A percentile compares a stretch with the other conserved stretches of the same genome.
Evolutionary conservation across 208 protist species (phyloP).

Genomic region (Leishmania turanica): DNA sequence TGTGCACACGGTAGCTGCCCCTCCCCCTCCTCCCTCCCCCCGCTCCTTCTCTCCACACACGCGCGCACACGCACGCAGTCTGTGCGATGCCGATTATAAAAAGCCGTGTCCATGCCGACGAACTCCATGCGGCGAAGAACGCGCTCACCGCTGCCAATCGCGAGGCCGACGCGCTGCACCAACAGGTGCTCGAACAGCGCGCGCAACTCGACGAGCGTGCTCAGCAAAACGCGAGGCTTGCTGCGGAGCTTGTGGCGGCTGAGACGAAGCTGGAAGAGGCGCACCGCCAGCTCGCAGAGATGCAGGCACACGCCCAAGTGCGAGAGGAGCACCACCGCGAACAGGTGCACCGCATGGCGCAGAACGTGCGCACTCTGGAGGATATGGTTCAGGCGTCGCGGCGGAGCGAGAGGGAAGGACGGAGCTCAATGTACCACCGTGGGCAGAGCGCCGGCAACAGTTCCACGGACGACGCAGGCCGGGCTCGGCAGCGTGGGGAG

Average conservation of each 20-base stretch:
- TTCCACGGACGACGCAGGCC: background rate
- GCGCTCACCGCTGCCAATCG: background rate
- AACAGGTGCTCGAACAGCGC: conserved; percentile 12
- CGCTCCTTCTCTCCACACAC: background rate
- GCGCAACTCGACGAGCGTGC: background rate
- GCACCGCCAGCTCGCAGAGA: background rate
- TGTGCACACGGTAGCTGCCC: background rate
- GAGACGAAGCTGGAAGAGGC: background rate
- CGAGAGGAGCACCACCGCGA: conserved; percentile 9
- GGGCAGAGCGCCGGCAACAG: background rate
- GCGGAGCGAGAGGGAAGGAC: conserved; percentile 14
- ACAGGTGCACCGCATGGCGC: conserved; percentile 8
- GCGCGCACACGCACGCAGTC: background rate
- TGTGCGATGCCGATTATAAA: conserved; percentile 13
- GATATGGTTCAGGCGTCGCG: conserved; percentile 28
- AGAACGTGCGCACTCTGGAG: conserved; percentile 12
- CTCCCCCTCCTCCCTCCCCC: no score
- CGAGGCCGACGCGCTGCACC: conserved; percentile 19
- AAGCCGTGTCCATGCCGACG: conserved; percentile 19
- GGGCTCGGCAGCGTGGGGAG: background rate
- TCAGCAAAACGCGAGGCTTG: background rate
- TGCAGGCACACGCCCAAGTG: background rate
- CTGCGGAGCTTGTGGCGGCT: conserved; percentile 1
- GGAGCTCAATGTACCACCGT: no score
- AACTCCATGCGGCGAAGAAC: conserved; percentile 3